Conservation (phyloP, 352 stramenopile species). For the Phytophthora tubulina region DNA sequence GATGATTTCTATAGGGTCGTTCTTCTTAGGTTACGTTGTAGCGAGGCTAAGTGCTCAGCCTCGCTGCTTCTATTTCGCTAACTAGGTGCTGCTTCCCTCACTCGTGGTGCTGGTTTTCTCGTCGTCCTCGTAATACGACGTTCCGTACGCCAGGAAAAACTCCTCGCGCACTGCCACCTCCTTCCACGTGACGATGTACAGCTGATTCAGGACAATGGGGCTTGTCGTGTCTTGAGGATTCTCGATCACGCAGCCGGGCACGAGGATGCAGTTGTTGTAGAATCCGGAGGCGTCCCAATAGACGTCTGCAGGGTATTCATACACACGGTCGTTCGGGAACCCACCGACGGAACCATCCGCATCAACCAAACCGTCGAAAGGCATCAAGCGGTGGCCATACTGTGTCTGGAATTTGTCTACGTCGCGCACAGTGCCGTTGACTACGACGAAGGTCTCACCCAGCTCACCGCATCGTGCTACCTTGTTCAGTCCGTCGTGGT, state of each 20-base stretch:
- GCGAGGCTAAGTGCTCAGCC: conserved; percentile 26
- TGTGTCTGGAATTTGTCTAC: conserved; percentile 91
- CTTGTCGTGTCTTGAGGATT: conserved; percentile 81
- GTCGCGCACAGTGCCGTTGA: conserved; percentile 86
- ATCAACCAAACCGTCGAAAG: conserved; percentile 87
- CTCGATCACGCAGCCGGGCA: conserved; percentile 85
- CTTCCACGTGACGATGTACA: conserved; percentile 92
- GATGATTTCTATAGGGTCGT: conserved; percentile 45
- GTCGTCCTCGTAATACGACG: conserved; percentile 90
- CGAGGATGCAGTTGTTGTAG: conserved; percentile 93
- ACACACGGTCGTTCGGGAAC: conserved; percentile 90
- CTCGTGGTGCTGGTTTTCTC: conserved; percentile 62
- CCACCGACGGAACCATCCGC: conserved; percentile 85
- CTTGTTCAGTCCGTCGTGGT: conserved; percentile 90
- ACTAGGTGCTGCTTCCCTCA: conserved; percentile 44
- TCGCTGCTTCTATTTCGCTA: conserved; percentile 54
- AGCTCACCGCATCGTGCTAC: conserved; percentile 85
- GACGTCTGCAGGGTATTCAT: conserved; percentile 85
- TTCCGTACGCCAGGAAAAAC: conserved; percentile 91
- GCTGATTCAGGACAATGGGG: conserved; percentile 83
- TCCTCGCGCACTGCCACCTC: conserved; percentile 84
- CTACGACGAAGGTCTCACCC: conserved; percentile 89
- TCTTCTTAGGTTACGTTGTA: conserved; percentile 54
- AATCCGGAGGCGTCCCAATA: conserved; percentile 91
- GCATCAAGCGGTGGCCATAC: conserved; percentile 83